Base-by-base conservation (phyloP, 257 asterid genomes). In the Plantago ovata region DNA sequence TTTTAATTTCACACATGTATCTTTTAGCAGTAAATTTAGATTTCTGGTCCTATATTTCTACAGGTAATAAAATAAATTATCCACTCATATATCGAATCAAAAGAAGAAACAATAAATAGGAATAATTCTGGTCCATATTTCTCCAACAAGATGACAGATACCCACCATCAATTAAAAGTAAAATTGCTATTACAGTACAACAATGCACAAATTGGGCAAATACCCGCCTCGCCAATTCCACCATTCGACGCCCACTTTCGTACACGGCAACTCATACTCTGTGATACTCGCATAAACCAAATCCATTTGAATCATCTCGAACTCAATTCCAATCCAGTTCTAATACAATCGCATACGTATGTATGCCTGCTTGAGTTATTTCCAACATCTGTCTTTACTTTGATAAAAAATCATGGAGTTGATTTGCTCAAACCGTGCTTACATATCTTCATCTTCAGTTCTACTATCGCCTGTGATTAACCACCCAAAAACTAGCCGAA, bases 91-190 rank as follows among this genome's bases (percentile, higher is more conserved):
- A 19, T 21, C 13, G 16, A n/a, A 10, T n/a, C n/a, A 15, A n/a
- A n/a, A 46, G 3, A 23, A 0, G 8, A n/a, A 46, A 6, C 13
- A 22, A 9, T 53, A 33, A 60, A 28, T 39, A 13, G 36, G 62
- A 64, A 59, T 58, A 58, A 63, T 70, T 70, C 67, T 67, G 74
- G 81, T 67, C 69, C 69, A 23, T 13, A 69, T 22, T 36, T 56
- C 43, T 70, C 71, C 68, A 60, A 2, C n/a, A 13, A 36, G 60
- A 60, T 28, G 45, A 66, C 8, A n/a, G 32, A 11, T 38, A 18
- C 20, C 15, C 55, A 61, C 70, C 73, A 60, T 61, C 60, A 47
- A 67, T 49, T 8, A 41, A 38, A 56, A 9, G 72, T 61, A 63
- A 70, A 67, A 72, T 61, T 19, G 4, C n/a, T n/a, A n/a, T 52